These are phyloP conservation scores for Phytopythium ostracodes DNA, from an alignment of 352 stramenopile species.

Conservation along the genomic window DNA sequence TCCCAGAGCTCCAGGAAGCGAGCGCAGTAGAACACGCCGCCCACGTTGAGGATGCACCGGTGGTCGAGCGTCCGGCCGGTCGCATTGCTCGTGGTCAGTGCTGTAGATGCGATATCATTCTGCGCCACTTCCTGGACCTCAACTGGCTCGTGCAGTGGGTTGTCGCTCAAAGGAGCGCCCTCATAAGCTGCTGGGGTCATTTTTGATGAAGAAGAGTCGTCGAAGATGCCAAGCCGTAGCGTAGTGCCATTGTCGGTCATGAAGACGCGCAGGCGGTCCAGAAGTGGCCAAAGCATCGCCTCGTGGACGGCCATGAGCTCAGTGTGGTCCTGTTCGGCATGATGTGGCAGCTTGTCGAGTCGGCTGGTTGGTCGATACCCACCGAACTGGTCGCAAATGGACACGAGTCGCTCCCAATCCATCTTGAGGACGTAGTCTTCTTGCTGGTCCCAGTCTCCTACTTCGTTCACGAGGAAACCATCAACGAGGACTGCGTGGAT, in stretches of 20 bases:
- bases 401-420: constrained; percentile 32
- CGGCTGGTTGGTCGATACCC: constrained; percentile 54
- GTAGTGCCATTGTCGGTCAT: neutral
- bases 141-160: neutral
- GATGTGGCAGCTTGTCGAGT: constrained; percentile 2
- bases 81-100: neutral
- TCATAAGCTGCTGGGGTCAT: neutral
- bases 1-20: constrained; percentile 62
- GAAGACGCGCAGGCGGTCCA: constrained; percentile 21
- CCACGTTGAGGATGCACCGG: constrained; percentile 44
- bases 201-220: neutral
- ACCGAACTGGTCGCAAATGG: constrained; percentile 31
- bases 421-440: constrained; percentile 15
- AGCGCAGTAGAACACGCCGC: constrained; percentile 48
- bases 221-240: neutral
- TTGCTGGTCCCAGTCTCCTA: neutral
- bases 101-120: neutral
- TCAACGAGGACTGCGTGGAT: constrained; percentile 30
- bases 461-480: neutral
- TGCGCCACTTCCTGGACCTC: neutral
- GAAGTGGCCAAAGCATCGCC: constrained; percentile 38
- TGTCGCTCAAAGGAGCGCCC: neutral
- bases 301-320: constrained; percentile 55
- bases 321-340: constrained; percentile 8
- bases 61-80: constrained; percentile 37